Conservation (phyloP, 768 basidiomycete genomes). For the Pulveroboletus sp. region DNA sequence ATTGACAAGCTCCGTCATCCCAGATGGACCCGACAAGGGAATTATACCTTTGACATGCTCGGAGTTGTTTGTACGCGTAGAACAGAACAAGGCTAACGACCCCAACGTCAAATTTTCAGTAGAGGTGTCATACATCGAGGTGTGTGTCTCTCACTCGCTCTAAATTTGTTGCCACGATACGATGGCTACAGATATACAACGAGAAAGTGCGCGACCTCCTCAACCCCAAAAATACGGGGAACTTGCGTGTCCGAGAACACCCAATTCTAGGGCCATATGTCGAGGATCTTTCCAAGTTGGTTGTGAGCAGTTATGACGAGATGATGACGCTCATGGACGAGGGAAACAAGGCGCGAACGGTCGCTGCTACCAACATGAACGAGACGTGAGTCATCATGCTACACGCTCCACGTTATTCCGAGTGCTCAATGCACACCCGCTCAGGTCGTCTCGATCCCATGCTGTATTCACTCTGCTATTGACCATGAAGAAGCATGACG, state of each 20-base stretch:
- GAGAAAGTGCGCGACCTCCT: constrained; percentile 97
- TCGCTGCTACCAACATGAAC: constrained; percentile 99
- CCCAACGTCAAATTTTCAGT: constrained; percentile 78
- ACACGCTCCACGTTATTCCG: neutral
- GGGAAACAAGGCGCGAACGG: constrained; percentile 97
- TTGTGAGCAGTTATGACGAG: constrained; percentile 86
- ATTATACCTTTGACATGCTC: constrained; percentile 95
- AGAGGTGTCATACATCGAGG: constrained; percentile 98
- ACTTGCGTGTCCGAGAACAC: constrained; percentile 95
- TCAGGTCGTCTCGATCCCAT: constrained; percentile 91
- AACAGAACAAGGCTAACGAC: constrained; percentile 55
- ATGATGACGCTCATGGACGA: constrained; percentile 99
- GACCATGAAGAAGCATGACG: constrained; percentile 87
- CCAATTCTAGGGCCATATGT: constrained; percentile 97
- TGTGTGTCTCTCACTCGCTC: constrained; percentile 26
- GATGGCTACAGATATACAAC: constrained; percentile 71
- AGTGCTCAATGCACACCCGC: constrained; percentile 7
- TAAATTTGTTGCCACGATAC: neutral
- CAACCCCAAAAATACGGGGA: constrained; percentile 95
- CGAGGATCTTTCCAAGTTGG: constrained; percentile 91
- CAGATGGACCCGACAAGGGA: constrained; percentile 93
- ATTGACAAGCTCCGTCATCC: constrained; percentile 5
- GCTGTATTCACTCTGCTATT: constrained; percentile 95
- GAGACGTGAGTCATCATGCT: constrained; percentile 67
- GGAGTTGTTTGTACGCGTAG: constrained; percentile 85